phyloP scores from a whole-genome alignment of 2,329 filamentous ascomycete species.

The Fusarium oligoseptatum region DNA sequence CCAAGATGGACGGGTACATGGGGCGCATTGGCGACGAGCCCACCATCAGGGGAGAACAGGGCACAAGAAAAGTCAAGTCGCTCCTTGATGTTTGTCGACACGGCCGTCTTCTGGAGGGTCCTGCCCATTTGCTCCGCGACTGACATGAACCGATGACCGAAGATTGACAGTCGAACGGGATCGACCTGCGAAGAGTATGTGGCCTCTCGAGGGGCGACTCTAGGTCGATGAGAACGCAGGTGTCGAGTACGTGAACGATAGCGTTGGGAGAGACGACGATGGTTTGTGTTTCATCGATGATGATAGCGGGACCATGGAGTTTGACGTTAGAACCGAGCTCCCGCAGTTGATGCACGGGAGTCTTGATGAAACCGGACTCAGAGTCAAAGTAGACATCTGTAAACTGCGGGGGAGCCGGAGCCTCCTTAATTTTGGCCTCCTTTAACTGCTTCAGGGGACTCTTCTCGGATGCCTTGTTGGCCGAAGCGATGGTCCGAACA shows the following conservation, averaged over 20 bases:
- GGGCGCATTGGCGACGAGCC: constrained; percentile 63
- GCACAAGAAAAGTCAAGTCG: constrained; percentile 86
- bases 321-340: constrained; percentile 27
- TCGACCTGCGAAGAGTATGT: constrained; percentile 60
- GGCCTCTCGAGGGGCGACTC: constrained; percentile 16
- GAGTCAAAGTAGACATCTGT: constrained; percentile 27
- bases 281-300: constrained; percentile 79
- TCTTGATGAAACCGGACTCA: constrained; percentile 39
- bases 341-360: constrained; percentile 44
- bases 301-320: constrained; percentile 58
- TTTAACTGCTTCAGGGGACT: constrained; percentile 42
- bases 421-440: constrained; percentile 15
- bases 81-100: constrained; percentile 85
- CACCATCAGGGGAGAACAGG: constrained; percentile 80
- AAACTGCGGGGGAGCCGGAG: neutral
- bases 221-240: constrained; percentile 53
- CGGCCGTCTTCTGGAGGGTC: constrained; percentile 82
- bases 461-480: constrained; percentile 13
- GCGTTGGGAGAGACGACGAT: constrained; percentile 68
- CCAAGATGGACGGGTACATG: neutral
- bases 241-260: constrained; percentile 50
- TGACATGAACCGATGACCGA: constrained; percentile 85
- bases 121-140: constrained; percentile 88
- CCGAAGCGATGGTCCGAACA: constrained; percentile 47
- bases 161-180: constrained; percentile 81